A percentile compares a stretch with the other conserved stretches of the same genome.
Evolutionary conservation across 1,139 yeast species (phyloP).

Genomic region (Blastobotrys petasosporus): DNA sequence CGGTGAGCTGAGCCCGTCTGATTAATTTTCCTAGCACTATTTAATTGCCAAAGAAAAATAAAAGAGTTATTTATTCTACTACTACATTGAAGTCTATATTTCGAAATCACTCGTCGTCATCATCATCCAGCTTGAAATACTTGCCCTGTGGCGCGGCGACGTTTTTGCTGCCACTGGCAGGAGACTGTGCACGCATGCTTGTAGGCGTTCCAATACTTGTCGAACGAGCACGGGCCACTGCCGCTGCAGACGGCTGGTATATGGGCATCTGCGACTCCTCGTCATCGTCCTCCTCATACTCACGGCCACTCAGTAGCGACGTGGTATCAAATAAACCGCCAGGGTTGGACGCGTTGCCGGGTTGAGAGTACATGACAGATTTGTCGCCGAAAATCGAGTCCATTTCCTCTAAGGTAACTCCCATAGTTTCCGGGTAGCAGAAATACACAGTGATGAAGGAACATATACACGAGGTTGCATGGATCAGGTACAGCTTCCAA

Average conservation of each 20-base stretch:
- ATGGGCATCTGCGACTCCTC: background rate
- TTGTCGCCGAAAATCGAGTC: conserved; percentile 72
- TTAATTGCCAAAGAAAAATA: no score
- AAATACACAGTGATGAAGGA: conserved; percentile 65
- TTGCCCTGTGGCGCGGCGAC: no score
- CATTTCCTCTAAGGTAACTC: conserved; percentile 83
- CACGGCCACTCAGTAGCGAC: no score
- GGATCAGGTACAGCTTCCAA: conserved; percentile 79
- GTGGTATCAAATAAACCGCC: no score
- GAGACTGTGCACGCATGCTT: no score
- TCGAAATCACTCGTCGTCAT: no score
- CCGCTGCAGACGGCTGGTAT: conserved; percentile 9
- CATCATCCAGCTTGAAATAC: no score
- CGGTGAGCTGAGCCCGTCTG: background rate
- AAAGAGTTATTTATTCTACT: no score
- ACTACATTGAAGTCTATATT: no score
- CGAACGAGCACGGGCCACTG: conserved; percentile 8
- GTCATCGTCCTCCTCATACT: background rate
- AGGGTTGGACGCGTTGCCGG: background rate
- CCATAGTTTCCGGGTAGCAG: conserved; percentile 85
- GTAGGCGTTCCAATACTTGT: background rate
- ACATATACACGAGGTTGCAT: conserved; percentile 66
- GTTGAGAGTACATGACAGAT: conserved; percentile 26
- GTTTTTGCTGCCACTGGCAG: no score
- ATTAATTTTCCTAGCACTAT: no score